These are phyloP conservation scores for Dacryopinax spathularia DNA, from an alignment of 768 basidiomycete species.

Conservation along the genomic window DNA sequence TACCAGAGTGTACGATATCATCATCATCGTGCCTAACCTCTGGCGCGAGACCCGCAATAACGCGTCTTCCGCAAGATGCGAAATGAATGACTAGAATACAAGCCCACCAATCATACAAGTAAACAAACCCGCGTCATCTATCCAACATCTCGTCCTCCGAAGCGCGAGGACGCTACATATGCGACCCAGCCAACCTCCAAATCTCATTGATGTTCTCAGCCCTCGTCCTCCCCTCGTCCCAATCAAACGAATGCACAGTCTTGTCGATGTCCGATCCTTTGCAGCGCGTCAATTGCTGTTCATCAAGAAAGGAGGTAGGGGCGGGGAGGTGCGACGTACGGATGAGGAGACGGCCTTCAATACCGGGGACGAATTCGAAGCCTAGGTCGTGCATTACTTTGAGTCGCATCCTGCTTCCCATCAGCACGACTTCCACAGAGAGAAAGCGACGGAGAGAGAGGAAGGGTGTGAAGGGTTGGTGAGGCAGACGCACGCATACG, in stretches of 20 bases:
- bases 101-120: no score
- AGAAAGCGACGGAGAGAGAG: neutral
- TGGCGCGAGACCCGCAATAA: no score
- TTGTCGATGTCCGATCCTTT: conserved; percentile 9
- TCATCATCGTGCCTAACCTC: no score
- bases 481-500: conserved; percentile 9
- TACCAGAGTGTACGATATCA: neutral
- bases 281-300: neutral
- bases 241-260: conserved; percentile 3
- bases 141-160: neutral
- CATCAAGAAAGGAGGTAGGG: neutral
- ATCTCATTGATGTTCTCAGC: conserved; percentile 10
- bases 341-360: neutral
- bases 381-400: conserved; percentile 11
- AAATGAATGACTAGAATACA: neutral
- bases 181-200: conserved; percentile 9
- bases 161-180: neutral
- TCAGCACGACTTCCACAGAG: neutral
- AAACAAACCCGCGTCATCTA: neutral
- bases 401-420: conserved; percentile 7
- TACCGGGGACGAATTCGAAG: conserved; percentile 10
- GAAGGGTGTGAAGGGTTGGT: no score
- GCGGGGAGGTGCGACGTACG: neutral
- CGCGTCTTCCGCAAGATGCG: no score
- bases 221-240: conserved; percentile 4